Base-by-base conservation (phyloP, 352 stramenopile genomes). In the Phytophthora capsici region DNA sequence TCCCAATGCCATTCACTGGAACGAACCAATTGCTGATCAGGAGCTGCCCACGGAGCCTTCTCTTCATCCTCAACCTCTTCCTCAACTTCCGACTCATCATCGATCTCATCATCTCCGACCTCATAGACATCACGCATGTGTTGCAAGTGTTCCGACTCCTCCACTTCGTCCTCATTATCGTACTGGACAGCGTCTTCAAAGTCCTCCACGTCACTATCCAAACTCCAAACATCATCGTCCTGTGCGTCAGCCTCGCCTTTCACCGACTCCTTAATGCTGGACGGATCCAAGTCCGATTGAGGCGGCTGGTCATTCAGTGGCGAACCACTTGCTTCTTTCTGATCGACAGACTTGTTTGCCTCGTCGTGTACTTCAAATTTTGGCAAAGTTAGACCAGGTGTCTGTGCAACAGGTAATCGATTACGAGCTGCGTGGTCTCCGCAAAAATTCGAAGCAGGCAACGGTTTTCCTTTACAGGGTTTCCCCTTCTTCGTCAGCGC, bases 71-170 rank as follows among this genome's bases (percentile, higher is more conserved):
- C 80, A 13, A 52, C 20, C 6, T 77, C 65, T 5, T 71, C 72
- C 1, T 77, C 52, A 4, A n/a, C 50, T 6, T 71, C 50, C n/a
- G 57, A 28, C 1, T 10, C 26, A 1, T 67, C 72, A 4, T 58
- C 55, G 14, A 67, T 36, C 19, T 88, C 71, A 14, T 66, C 61
- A 12, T 86, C 70, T n/a, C 80, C 66, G 32, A 91, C 58, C 49
- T 91, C 82, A 37, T 86, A 85, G 41, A 96, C 79, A 28, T 97
- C 90, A 2, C 84, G 81, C 14, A 97, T 61, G 67, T 96, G 88
- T 48, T 96, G 86, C 19, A 94, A 53, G 50, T 93, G 83, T 17
- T 94, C 90, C 0, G 82, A 91, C 40, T 95, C 86, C 28, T 93
- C 81, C 2, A 84, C 73, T 73, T 94, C 85, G 36, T 91, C 85